Conservation (phyloP, 345 rosid genomes). For the Ceriops zippeliana region DNA sequence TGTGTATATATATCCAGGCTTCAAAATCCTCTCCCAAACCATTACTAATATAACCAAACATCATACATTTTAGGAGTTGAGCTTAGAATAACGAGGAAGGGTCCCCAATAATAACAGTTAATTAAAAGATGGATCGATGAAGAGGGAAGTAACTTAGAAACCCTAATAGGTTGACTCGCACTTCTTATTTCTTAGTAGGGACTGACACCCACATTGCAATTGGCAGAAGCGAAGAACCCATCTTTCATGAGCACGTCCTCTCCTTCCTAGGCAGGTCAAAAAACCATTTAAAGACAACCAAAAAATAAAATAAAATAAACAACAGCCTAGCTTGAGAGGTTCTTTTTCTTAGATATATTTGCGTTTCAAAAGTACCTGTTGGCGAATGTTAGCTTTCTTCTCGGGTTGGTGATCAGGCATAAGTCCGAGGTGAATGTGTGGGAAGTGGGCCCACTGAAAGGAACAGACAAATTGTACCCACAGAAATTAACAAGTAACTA, state of each 20-base stretch:
- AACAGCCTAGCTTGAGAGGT: background rate
- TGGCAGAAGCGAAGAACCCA: slow-evolving; percentile 66
- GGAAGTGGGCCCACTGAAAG: slow-evolving; percentile 97
- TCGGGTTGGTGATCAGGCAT: slow-evolving; percentile 97
- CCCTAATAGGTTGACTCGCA: background rate
- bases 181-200: slow-evolving; percentile 43
- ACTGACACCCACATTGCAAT: slow-evolving; percentile 51
- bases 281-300: no score
- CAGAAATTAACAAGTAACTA: background rate
- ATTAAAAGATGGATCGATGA: background rate
- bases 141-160: background rate
- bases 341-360: slow-evolving; percentile 8
- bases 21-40: slow-evolving; percentile 14
- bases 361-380: slow-evolving; percentile 48
- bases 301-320: background rate
- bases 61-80: background rate
- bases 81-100: background rate
- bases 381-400: slow-evolving; percentile 76
- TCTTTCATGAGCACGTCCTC: slow-evolving; percentile 73
- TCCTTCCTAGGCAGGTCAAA: slow-evolving; percentile 49
- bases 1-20: background rate
- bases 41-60: background rate
- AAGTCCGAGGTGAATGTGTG: slow-evolving; percentile 96
- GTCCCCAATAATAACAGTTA: background rate
- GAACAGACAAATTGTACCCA: slow-evolving; percentile 10